Conservation (phyloP, 352 stramenopile species). For the Nothophytophthora sp. region DNA sequence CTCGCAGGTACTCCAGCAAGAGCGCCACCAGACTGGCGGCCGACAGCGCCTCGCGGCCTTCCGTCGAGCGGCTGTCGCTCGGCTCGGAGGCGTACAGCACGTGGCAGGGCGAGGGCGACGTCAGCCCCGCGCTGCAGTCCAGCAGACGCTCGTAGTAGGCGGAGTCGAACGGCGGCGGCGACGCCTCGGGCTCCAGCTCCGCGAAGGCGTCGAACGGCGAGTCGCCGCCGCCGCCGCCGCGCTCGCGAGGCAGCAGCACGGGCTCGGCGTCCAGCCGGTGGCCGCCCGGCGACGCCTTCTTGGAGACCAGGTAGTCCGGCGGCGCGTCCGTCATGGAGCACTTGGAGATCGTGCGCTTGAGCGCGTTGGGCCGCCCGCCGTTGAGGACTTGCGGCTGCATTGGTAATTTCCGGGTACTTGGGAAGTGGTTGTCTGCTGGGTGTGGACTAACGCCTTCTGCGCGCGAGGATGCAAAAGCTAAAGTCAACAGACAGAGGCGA, state of each 20-base stretch:
- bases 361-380: too few species aligned
- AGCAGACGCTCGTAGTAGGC: too few species aligned
- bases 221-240: slow-evolving; percentile 3
- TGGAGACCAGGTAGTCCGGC: slow-evolving; percentile 28
- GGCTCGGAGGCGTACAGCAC: slow-evolving; percentile 23
- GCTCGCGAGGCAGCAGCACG: slow-evolving; percentile 45
- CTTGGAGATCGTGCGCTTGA: slow-evolving; percentile 84
- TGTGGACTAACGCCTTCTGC: slow-evolving; percentile 24
- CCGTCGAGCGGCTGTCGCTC: slow-evolving; percentile 8
- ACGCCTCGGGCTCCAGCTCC: slow-evolving; percentile 35
- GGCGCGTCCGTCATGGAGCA: slow-evolving; percentile 52
- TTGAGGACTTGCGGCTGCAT: slow-evolving; percentile 35
- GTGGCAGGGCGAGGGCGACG: slow-evolving; percentile 38
- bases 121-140: slow-evolving; percentile 16
- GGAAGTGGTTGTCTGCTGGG: slow-evolving; percentile 2
- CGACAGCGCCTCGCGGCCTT: slow-evolving; percentile 45
- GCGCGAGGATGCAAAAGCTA: slow-evolving; percentile 1
- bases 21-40: slow-evolving; percentile 43
- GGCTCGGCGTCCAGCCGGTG: slow-evolving; percentile 31
- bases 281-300: slow-evolving; percentile 51
- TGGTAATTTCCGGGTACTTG: background rate
- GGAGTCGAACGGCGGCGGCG: slow-evolving; percentile 33
- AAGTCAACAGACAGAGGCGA: too few species aligned
- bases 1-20: slow-evolving; percentile 59
- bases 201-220: slow-evolving; percentile 15